Conservation (phyloP, 352 stramenopile genomes). For the Phytopythium ostracodes region DNA sequence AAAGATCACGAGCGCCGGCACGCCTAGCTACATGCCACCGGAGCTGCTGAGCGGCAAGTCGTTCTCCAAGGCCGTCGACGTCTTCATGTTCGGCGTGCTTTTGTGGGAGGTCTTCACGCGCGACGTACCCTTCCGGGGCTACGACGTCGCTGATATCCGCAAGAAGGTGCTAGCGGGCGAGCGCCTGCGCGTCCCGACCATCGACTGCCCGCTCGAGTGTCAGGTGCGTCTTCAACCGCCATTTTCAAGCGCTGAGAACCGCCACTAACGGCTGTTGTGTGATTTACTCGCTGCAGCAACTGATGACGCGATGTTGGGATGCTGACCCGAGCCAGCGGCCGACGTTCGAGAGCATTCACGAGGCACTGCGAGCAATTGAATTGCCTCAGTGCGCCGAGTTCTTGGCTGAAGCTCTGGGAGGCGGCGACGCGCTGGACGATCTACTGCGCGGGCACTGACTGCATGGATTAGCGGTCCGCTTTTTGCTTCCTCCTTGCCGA, state of each 20-base stretch:
- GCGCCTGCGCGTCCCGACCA: slow-evolving; percentile 67
- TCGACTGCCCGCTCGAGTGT: slow-evolving; percentile 58
- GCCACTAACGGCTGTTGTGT: slow-evolving; percentile 1
- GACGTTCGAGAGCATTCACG: slow-evolving; percentile 58
- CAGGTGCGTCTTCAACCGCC: slow-evolving; percentile 21
- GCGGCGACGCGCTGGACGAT: slow-evolving; percentile 59
- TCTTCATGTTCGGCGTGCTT: slow-evolving; percentile 92
- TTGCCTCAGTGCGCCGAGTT: slow-evolving; percentile 27
- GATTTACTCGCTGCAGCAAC: slow-evolving; percentile 22
- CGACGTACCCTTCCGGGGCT: slow-evolving; percentile 74
- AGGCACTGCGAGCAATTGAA: slow-evolving; percentile 29
- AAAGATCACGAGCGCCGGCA: slow-evolving; percentile 76
- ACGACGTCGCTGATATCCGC: slow-evolving; percentile 68
- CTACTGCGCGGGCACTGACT: slow-evolving; percentile 36
- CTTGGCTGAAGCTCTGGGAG: slow-evolving; percentile 25
- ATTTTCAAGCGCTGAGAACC: not conserved
- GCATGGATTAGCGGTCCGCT: not conserved
- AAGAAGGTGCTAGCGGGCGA: slow-evolving; percentile 67
- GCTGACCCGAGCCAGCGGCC: slow-evolving; percentile 42
- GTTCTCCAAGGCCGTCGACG: slow-evolving; percentile 90
- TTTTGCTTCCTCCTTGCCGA: not conserved
- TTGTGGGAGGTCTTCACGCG: slow-evolving; percentile 89
- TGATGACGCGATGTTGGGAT: slow-evolving; percentile 72
- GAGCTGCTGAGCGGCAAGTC: slow-evolving; percentile 78
- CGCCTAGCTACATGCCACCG: slow-evolving; percentile 87